Conservation (phyloP, 805 yeast genomes). For the Yarrowia phangngaensis region DNA sequence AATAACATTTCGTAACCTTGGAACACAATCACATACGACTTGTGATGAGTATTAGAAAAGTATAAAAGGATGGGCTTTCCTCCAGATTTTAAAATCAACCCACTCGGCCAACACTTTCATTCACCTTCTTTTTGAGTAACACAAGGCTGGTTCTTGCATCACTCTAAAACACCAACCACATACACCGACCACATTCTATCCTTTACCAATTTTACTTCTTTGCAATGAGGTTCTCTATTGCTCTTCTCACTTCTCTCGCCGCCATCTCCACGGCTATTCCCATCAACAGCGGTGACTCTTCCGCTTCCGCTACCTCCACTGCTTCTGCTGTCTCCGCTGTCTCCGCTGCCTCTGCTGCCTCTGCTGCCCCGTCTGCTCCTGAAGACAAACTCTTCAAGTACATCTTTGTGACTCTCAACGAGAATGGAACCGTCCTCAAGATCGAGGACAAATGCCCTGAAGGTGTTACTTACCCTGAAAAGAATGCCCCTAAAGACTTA, state of each 20-base stretch:
- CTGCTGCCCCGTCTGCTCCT: constrained; percentile 27
- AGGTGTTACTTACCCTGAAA: neutral
- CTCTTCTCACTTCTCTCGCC: constrained; percentile 29
- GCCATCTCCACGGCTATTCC: constrained; percentile 28
- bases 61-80: too few relatives aligned
- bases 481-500: too few relatives aligned
- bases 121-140: constrained; percentile 19
- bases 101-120: constrained; percentile 4
- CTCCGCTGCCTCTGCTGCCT: constrained; percentile 26
- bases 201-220: too few relatives aligned
- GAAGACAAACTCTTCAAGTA: constrained; percentile 41
- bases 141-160: constrained; percentile 27
- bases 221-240: constrained; percentile 31
- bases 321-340: constrained; percentile 25
- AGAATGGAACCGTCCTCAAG: constrained; percentile 40
- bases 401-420: constrained; percentile 45
- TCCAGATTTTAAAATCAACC: too few relatives aligned
- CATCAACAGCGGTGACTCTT: constrained; percentile 24
- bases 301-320: constrained; percentile 7
- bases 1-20: too few relatives aligned
- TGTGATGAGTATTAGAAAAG: too few relatives aligned
- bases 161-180: constrained; percentile 7
- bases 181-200: neutral
- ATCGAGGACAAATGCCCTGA: constrained; percentile 26
- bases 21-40: too few relatives aligned